These are phyloP conservation scores for Cyclocybe cylindracea DNA, from an alignment of 768 basidiomycete genomes.

Conservation along the genomic window DNA sequence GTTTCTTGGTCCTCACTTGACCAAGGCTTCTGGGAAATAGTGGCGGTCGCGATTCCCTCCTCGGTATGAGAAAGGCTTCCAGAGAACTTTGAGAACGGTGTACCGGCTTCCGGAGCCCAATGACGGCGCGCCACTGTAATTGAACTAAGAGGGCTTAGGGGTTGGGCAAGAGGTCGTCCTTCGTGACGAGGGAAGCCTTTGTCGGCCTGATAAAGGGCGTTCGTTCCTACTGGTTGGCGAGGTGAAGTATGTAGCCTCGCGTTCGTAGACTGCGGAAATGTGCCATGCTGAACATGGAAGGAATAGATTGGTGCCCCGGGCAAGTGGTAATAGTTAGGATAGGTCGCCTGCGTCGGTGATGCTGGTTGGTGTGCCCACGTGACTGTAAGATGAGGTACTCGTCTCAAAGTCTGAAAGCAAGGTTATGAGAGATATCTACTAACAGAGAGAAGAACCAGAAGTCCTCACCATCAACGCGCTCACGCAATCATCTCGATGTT, in stretches of 20 bases:
- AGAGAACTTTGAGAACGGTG: no score
- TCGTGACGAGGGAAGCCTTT: background rate
- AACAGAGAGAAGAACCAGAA: background rate
- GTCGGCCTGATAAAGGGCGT: background rate
- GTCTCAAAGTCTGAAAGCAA: slow-evolving; percentile 59
- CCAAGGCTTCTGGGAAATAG: no score
- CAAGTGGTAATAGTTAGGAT: slow-evolving; percentile 8
- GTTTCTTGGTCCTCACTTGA: no score
- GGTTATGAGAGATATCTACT: background rate
- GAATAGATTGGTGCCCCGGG: slow-evolving; percentile 26
- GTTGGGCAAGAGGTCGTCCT: background rate
- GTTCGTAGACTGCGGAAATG: no score
- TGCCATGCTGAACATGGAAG: slow-evolving; percentile 25
- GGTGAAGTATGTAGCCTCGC: background rate
- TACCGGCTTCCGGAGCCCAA: no score
- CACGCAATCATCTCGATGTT: slow-evolving; percentile 73
- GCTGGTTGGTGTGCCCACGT: slow-evolving; percentile 77
- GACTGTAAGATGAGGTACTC: slow-evolving; percentile 69
- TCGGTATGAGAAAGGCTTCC: background rate
- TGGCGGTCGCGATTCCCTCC: no score
- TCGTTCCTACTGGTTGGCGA: background rate
- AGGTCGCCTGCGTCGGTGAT: slow-evolving; percentile 8
- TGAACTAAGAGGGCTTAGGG: background rate
- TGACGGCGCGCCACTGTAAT: no score
- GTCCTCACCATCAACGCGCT: slow-evolving; percentile 64